Evolutionary conservation across 208 protist species (phyloP).

Genomic region (Vickermania ingenoplastis): DNA sequence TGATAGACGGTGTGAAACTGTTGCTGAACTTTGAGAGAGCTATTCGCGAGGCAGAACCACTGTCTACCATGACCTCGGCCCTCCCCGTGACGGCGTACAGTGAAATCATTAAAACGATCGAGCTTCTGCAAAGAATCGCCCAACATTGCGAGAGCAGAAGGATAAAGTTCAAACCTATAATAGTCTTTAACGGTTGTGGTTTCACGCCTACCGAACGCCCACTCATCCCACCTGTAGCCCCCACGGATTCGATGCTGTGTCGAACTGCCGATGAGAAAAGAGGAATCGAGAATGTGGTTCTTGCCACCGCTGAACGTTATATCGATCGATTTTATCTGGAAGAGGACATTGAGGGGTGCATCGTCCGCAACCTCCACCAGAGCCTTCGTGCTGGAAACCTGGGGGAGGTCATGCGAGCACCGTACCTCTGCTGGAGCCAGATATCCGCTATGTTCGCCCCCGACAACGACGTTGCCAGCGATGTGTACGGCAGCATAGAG

Average conservation of each 20-base stretch:
- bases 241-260: constrained; percentile 2
- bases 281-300: background rate
- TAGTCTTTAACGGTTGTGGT: constrained; percentile 59
- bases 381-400: constrained; percentile 9
- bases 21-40: constrained; percentile 58
- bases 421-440: constrained; percentile 81
- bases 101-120: constrained; percentile 10
- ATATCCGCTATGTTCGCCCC: constrained; percentile 63
- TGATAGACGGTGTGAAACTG: constrained; percentile 73
- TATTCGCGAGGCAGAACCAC: constrained; percentile 35
- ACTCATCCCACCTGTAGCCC: constrained; percentile 1
- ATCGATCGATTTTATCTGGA: constrained; percentile 60
- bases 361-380: constrained; percentile 49
- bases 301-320: constrained; percentile 21
- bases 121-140: background rate
- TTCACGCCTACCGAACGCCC: constrained; percentile 11
- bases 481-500: constrained; percentile 72
- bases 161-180: constrained; percentile 27
- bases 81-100: constrained; percentile 56
- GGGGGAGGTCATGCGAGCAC: constrained; percentile 59
- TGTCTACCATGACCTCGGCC: constrained; percentile 62
- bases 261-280: background rate
- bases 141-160: constrained; percentile 7
- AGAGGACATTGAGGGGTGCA: constrained; percentile 68
- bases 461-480: constrained; percentile 32